Evolutionary conservation across 1,139 yeast genomes (phyloP), one percentile per base, ranked within the genome.

Genomic region (Groenewaldozyma sp.): DNA sequence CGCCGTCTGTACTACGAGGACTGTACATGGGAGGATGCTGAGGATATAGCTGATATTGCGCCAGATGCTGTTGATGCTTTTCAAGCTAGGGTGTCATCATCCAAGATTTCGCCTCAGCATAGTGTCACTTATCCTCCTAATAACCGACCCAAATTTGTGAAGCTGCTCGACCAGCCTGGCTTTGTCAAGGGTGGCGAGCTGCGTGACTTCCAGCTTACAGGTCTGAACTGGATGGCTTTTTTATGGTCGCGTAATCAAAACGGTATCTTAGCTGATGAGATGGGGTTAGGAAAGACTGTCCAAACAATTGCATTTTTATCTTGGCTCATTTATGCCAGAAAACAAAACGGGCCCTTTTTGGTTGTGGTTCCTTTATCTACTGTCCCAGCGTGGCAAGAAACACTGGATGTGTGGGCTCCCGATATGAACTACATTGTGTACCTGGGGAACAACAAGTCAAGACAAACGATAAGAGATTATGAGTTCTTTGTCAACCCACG

Each of bases 221-320:
- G 99, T 45, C 72, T 93, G 47, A 93, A 93, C 62, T 93, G 98
- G 99, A 93, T 93, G 98, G 98, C 98, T 0, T 93, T 87, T 58
- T 68, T 93, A 47, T 93, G 98, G 98, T 84, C 95, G 2, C 74
- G 96, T 57, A 86, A 91, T 60, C 96, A 91, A 63, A 93, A 91
- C 60, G 99, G 99, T 41, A 93, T 93, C 40, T 67, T 93, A 36
- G 98, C 99, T 4, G 99, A 93, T 67, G 99, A 93, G 47, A 93
- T 93, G 99, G 99, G 99, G 42, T 71, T 93, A 41, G 99, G 99
- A 52, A 91, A 91, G 60, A 91, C 99, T 5, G 96, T 91, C 20
- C 99, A 91, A 64, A 91, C 98, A 0, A 95, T 93, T 11, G 75
- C 95, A 2, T 93, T 93, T 56, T 68, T 93, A 47, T 82, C 95